Evolutionary conservation across 768 basidiomycete species (phyloP).

Genomic region (Xerocomellus amylosporus): DNA sequence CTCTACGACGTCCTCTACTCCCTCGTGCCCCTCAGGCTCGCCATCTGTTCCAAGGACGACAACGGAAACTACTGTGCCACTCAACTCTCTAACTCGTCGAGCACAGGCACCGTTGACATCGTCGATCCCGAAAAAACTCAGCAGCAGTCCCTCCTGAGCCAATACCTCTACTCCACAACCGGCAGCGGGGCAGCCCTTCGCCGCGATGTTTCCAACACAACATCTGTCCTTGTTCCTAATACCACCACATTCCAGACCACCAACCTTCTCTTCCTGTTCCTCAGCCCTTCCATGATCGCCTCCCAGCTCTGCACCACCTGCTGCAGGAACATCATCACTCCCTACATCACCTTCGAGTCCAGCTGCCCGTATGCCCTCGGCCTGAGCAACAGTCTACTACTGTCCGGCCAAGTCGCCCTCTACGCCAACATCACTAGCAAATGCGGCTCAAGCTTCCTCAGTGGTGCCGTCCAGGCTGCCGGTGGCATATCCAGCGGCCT

Average conservation of each 20-base stretch:
- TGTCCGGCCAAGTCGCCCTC: conserved; percentile 62
- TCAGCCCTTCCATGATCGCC: conserved; percentile 48
- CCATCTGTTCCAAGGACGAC: conserved; percentile 77
- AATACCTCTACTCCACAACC: conserved; percentile 27
- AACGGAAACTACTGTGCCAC: conserved; percentile 66
- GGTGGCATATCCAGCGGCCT: conserved; percentile 49
- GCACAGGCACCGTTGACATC: conserved; percentile 15
- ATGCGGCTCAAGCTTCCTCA: conserved; percentile 74
- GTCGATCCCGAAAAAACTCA: conserved; percentile 9
- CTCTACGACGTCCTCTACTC: conserved; percentile 82
- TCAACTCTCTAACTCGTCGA: conserved; percentile 37
- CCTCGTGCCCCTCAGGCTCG: conserved; percentile 57
- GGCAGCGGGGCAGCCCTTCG: conserved; percentile 19
- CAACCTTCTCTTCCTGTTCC: conserved; percentile 82
- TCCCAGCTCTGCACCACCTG: conserved; percentile 74
- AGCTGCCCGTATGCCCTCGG: conserved; percentile 74
- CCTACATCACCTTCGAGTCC: conserved; percentile 78
- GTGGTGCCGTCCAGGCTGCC: conserved; percentile 63
- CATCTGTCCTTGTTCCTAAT: conserved; percentile 47
- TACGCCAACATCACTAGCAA: conserved; percentile 58
- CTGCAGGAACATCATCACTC: conserved; percentile 69
- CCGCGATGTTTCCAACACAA: conserved; percentile 28
- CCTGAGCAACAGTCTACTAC: conserved; percentile 56
- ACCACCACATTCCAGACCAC: conserved; percentile 48
- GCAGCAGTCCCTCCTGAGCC: conserved; percentile 12